Base-by-base conservation (phyloP, 2,329 filamentous ascomycete species). In the Madurella mycetomatis region DNA sequence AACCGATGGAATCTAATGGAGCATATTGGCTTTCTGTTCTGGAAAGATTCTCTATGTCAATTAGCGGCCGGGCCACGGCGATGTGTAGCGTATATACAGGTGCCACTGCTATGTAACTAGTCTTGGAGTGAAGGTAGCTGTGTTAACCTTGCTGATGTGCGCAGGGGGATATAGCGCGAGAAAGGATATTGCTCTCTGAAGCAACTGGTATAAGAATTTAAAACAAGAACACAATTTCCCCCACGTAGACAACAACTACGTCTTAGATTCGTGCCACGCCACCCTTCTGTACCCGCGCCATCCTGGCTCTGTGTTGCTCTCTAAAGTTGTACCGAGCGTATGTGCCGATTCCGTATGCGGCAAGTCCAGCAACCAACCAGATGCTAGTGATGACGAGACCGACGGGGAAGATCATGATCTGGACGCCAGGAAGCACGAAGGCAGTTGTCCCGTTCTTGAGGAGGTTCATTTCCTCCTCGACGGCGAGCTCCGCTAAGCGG, bases 341-440 rank as follows among this genome's bases (percentile, higher is more conserved):
- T 4, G 86, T 89, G 53, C 87, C 87, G 53, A 79, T 78, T 2
- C 79, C 85, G 57, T 86, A 81, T 18, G 78, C 81, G 0, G 69
- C 68, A 7, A 83, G 48, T 25, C 85, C 81, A 17, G 87, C 56
- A 0, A 78, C 58, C 1, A 82, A 69, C 85, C 87, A 91, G 12
- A 79, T 64, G 40, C 78, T 72, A 2, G 81, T 86, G 62, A 91
- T 77, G 60, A 88, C 72, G n/a, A 86, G 72, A 16, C 87, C 87
- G 31, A 86, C 73, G 8, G 87, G 87, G 69, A 88, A 85, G 56
- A 90, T 81, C 63, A 87, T 75, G 51, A 90, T 76, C 56, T 81
- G 78, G 40, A 82, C 78, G 43, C 87, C 87, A 0, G 87, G 87
- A 1, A 91, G 72, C 13, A 88, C 75, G 61, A 90, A 90, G 1